Base-by-base conservation (phyloP, 352 stramenopile genomes). In the Globisporangium paddicum region DNA sequence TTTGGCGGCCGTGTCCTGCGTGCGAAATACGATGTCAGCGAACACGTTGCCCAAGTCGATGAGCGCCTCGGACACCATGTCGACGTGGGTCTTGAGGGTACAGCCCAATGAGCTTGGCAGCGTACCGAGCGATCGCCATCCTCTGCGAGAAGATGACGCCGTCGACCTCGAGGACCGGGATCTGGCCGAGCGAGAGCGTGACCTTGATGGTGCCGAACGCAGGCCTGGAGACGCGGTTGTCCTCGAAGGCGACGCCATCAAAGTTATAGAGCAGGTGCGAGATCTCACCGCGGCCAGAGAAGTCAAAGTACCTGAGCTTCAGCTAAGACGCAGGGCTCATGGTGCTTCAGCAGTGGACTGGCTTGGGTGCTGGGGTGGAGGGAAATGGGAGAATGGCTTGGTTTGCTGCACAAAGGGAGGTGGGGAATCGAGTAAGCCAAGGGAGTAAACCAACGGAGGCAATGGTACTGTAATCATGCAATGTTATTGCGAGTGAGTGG, bases 261-360 rank as follows among this genome's bases (percentile, higher is more conserved):
- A 68, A 69, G 11, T 62, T 51, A 42, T 90, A 55, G 11, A 77
- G 63, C 19, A 93, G 64, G 18, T 84, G 80, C 8, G 79, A 68
- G 25, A 87, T 56, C 69, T 94, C 86, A 0, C 61, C 84, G 28
- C 75, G 77, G 1, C 70, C 84, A 0, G 67, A 14, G 38, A 69
- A 57, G 35, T 72, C 52, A 51, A 94, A 92, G 71, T 96, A 96
- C 41, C 68, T 87, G 23, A 94, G 64, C 74, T 85, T 85, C 40
- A 88, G 51, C 10, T 68, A 58, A 25, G 67, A 40, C 6, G 26
- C 19, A 16, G 41, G n/a, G 10, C 25, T 60, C 26, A 48, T 58
- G 19, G 52, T 44, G 13, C n/a, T n/a, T n/a, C n/a, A n/a, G n/a
- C n/a, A 25, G 19, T 47, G 7, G 16, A 13, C 16, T 5, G 41